Evolutionary conservation across 1,139 yeast genomes (phyloP).

Genomic region (Lodderomyces margitis): DNA sequence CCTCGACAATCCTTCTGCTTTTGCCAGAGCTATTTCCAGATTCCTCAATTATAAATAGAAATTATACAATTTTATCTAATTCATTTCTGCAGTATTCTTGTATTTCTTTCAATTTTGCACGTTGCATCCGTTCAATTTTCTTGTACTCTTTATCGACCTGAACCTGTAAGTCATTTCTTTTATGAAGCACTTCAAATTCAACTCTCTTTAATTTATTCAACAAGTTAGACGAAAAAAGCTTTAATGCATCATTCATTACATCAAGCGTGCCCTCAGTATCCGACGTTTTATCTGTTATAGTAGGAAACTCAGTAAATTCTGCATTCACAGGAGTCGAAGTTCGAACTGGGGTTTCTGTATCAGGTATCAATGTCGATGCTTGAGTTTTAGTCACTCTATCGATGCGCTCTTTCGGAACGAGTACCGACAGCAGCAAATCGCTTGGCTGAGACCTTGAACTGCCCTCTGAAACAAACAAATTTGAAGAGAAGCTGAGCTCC

Average conservation of each 20-base stretch:
- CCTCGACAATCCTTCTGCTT: slow-evolving; percentile 59
- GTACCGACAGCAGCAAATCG: not conserved
- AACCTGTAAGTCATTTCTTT: slow-evolving; percentile 15
- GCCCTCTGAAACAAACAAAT: not conserved
- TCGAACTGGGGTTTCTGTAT: not conserved
- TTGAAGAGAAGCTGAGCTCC: not conserved
- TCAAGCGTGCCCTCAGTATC: slow-evolving; percentile 4
- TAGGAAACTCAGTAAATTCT: slow-evolving; percentile 4
- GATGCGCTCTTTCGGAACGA: slow-evolving; percentile 4
- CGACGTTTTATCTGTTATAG: slow-evolving; percentile 8
- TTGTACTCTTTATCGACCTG: slow-evolving; percentile 17
- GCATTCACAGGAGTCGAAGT: slow-evolving; percentile 7
- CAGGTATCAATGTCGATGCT: not conserved
- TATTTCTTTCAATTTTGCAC: slow-evolving; percentile 11
- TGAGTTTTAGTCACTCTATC: slow-evolving; percentile 6
- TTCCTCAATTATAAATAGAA: slow-evolving; percentile 23
- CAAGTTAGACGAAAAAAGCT: slow-evolving; percentile 13
- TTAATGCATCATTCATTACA: slow-evolving; percentile 13
- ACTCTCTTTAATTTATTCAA: slow-evolving; percentile 16
- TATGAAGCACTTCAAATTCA: slow-evolving; percentile 15
- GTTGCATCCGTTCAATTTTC: slow-evolving; percentile 10
- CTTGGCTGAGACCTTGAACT: not conserved
- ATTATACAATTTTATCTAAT: slow-evolving; percentile 10
- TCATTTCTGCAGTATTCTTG: slow-evolving; percentile 11
- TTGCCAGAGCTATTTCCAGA: slow-evolving; percentile 36